Evolutionary conservation across 2,329 filamentous ascomycete genomes (phyloP), one percentile per base, ranked within the genome.

Genomic region (Sphaerulina vaccinii): DNA sequence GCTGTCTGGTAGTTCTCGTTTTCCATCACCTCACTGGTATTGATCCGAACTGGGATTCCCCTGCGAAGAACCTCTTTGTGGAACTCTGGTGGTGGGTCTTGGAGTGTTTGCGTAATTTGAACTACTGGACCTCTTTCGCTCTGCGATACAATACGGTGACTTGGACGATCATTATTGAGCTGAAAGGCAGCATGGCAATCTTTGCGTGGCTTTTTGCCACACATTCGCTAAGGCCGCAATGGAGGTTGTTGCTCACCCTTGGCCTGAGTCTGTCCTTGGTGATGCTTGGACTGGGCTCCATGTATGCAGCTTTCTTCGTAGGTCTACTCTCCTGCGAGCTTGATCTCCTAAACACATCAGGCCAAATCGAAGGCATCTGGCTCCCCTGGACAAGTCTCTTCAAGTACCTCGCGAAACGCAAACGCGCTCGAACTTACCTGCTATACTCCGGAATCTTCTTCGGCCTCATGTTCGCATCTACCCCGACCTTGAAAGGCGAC

Each of bases 141-240:
- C 54, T 54, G 2, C 46, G 50, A n/a, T 61, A 62, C 37, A 59
- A 61, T 33, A 23, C 43, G 3, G 55, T 59, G 13, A 56, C 59
- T 6, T 85, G 82, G 81, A 83, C 77, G 0, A 85, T 86, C 47
- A 80, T 83, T 0, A 70, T 82, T n/a, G 83, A 86, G 63, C 77
- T 83, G 67, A 71, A 75, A 58, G 84, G 84, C 5, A 86, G 83
- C 1, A 74, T 87, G 52, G 70, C 83, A 55, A 68, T 84, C 39
- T 87, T 84, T 63, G 80, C 77, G 0, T 68, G 77, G 0, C 68
- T 82, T 3, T 65, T 81, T 16, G 78, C 82, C 0, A 71, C 86
- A 2, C 55, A 59, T 35, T 36, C 44, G 24, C 27, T 56, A 15
- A 44, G 36, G 11, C 48, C 38, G 4, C 49, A 55, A 18, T 42